Evolutionary conservation across 495 filamentous ascomycete genomes (phyloP), one percentile per base, ranked within the genome.

Genomic region (Extremus antarcticus): DNA sequence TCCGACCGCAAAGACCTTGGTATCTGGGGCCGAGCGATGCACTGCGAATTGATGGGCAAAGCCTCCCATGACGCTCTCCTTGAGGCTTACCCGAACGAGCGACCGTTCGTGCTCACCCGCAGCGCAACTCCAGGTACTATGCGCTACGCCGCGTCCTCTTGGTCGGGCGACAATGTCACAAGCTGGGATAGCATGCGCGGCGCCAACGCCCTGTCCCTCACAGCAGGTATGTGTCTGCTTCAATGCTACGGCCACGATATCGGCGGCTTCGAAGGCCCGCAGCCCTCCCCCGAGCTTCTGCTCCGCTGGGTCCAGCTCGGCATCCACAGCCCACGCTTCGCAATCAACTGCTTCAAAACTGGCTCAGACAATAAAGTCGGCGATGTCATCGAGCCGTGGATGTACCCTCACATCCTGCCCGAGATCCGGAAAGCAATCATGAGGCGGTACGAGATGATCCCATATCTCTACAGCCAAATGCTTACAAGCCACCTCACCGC

Each of bases 301-400:
- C 74, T 86, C 35, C 77, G 83, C 29, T 87, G 83, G 83, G 72
- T 85, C 49, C 83, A 87, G 61, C 73, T 84, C 2, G 83, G 82
- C 22, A 77, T 80, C 65, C 75, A 85, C 69, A 83, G 81, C 16
- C 73, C 80, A 2, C 81, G 81, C 4, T 85, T 85, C 64, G 78
- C 83, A 7, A 85, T 86, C 71, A 86, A 86, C 68, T 85, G 82
- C 65, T 86, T 82, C 75, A 86, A 86, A 66, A 85, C 83, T 3
- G 76, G 76, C 10, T 68, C 76, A 10, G 75, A 85, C 60, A 84
- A 76, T 61, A 68, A 72, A 2, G 70, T 80, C 52, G 82, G 82
- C 15, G 82, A 84, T 3, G 81, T 87, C 11, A 87, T 85, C 53
- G 82, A 85, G 66, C 82, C 82, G 1, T 86, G 79, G 78, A 84